Percentiles rank a stretch among this genome's conserved stretches.
Evolutionary conservation across 2,329 filamentous ascomycete species (phyloP).

Genomic region (Stenocarpella maydis): DNA sequence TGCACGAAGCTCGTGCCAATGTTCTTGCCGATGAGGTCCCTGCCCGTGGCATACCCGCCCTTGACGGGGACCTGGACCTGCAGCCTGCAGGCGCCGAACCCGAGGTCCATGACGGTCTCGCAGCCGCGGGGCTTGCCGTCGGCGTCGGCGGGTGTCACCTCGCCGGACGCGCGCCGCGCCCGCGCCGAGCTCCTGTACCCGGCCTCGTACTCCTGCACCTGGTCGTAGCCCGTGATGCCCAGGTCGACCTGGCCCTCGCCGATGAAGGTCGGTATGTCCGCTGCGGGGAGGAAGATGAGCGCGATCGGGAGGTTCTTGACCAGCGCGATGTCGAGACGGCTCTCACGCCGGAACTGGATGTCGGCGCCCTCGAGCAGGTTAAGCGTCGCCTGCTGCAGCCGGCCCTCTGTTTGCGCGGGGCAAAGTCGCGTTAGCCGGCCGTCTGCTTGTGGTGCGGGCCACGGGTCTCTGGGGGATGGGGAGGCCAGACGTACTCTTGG

Average conservation of each 20-base stretch:
- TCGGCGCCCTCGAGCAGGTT: conserved; percentile 93
- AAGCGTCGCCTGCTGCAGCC: conserved; percentile 85
- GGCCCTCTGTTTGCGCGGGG: conserved; percentile 74
- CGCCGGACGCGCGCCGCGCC: conserved; percentile 57
- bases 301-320: conserved; percentile 97
- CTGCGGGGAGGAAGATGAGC: conserved; percentile 94
- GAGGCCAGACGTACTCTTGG: conserved; percentile 80
- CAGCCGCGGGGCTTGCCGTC: conserved; percentile 65
- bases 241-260: conserved; percentile 93
- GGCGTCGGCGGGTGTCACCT: conserved; percentile 53
- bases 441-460: not conserved
- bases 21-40: conserved; percentile 88
- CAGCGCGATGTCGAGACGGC: conserved; percentile 93
- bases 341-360: conserved; percentile 95
- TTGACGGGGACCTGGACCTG: conserved; percentile 97
- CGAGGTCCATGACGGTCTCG: conserved; percentile 88
- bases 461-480: not conserved
- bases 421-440: conserved; percentile 36
- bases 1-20: conserved; percentile 95
- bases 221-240: conserved; percentile 93
- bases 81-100: conserved; percentile 89
- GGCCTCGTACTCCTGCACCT: conserved; percentile 89
- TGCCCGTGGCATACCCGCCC: conserved; percentile 72
- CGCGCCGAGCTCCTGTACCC: conserved; percentile 59
- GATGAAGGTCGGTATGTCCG: conserved; percentile 97